phyloP scores from a whole-genome alignment of 345 rosid species.

The Citropsis articulata region DNA sequence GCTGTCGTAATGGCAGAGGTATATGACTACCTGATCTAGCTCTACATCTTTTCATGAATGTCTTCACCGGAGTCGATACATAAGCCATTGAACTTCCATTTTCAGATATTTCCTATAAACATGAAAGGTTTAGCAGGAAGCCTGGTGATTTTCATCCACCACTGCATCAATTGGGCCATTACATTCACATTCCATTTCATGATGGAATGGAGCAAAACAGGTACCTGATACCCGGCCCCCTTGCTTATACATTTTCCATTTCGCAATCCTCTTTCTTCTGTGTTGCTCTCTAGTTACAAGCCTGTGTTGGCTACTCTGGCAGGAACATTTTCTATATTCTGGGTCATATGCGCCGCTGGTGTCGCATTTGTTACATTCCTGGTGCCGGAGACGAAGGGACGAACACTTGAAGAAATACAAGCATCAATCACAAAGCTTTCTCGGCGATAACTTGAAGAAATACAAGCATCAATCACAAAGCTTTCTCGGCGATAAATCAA shows the following conservation, averaged over 20 bases:
- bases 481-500: background rate
- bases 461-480: background rate
- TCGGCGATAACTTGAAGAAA: too few relatives aligned
- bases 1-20: background rate
- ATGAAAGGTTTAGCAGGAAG: background rate
- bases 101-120: constrained; percentile 10
- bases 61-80: background rate
- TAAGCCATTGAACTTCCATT: background rate
- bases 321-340: constrained; percentile 58
- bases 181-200: constrained; percentile 48
- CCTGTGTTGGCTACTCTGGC: background rate
- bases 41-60: background rate
- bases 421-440: background rate
- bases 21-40: background rate
- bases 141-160: background rate
- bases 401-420: too few relatives aligned
- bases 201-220: constrained; percentile 48
- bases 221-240: constrained; percentile 19
- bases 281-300: background rate
- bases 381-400: too few relatives aligned
- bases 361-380: too few relatives aligned
- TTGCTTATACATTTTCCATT: too few relatives aligned
- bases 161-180: constrained; percentile 31
- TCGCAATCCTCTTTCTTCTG: background rate
- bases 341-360: too few relatives aligned